phyloP scores from a whole-genome alignment of 1,139 yeast species.

The Debaryomycetaceae sp. region DNA sequence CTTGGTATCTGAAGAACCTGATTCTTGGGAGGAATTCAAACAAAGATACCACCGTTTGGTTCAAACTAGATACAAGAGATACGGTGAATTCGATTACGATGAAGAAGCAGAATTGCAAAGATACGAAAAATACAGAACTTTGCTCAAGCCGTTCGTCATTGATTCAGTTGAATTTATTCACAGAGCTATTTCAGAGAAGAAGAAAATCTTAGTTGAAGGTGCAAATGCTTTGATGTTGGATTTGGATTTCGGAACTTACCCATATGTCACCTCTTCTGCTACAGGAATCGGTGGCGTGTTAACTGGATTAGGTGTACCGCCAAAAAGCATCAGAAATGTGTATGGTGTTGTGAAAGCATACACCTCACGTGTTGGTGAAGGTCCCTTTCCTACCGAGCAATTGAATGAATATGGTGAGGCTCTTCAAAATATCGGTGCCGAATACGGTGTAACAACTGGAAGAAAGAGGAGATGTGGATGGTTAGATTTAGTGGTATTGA shows the following conservation, averaged over 20 bases:
- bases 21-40: conserved; percentile 91
- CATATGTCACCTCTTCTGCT: conserved; percentile 92
- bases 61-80: conserved; percentile 79
- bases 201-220: conserved; percentile 92
- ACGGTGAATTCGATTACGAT: conserved; percentile 90
- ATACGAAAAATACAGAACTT: conserved; percentile 72
- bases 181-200: conserved; percentile 69
- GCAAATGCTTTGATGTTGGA: conserved; percentile 98
- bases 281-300: conserved; percentile 98
- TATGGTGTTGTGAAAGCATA: conserved; percentile 98
- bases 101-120: conserved; percentile 72
- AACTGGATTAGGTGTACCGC: conserved; percentile 96
- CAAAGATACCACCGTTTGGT: conserved; percentile 72
- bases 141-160: conserved; percentile 84
- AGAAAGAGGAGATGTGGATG: conserved; percentile 99
- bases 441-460: conserved; percentile 97
- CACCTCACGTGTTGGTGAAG: conserved; percentile 98
- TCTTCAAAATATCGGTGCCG: conserved; percentile 89
- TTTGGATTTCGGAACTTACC: conserved; percentile 97
- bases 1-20: conserved; percentile 83
- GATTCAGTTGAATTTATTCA: conserved; percentile 92
- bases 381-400: conserved; percentile 99
- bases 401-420: conserved; percentile 83
- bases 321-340: conserved; percentile 69
- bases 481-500: conserved; percentile 93